These are phyloP conservation scores for Pyrrhoderma lamaoense DNA, from an alignment of 1,284 basidiomycete species.

Conservation along the genomic window DNA sequence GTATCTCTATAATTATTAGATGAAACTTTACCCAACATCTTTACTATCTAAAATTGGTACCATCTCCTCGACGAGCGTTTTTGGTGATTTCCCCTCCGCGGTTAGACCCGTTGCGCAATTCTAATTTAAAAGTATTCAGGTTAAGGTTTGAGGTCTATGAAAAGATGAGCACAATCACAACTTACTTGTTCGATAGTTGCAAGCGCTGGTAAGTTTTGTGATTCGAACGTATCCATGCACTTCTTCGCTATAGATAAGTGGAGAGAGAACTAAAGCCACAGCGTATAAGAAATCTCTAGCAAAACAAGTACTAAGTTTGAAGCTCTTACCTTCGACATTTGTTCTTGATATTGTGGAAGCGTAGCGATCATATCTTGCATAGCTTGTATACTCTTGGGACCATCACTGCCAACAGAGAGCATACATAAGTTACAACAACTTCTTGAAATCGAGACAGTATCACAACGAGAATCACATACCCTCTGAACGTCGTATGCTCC, in stretches of 20 bases:
- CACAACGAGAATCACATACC: constrained; percentile 37
- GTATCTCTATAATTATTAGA: background rate
- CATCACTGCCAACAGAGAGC: constrained; percentile 40
- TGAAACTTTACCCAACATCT: constrained; percentile 59
- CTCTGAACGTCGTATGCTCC: constrained; percentile 88
- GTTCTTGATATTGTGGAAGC: constrained; percentile 92
- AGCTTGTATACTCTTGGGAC: constrained; percentile 87
- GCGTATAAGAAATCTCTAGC: too few relatives aligned
- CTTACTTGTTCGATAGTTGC: constrained; percentile 90
- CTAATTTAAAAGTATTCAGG: constrained; percentile 32
- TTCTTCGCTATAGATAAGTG: constrained; percentile 98
- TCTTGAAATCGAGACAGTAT: background rate
- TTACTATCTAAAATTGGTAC: constrained; percentile 89
- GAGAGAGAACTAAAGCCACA: constrained; percentile 86
- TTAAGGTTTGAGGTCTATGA: background rate
- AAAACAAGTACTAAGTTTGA: too few relatives aligned
- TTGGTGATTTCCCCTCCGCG: constrained; percentile 84
- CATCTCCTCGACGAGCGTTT: constrained; percentile 96
- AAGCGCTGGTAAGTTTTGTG: constrained; percentile 76
- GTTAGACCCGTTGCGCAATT: constrained; percentile 89
- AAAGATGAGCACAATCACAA: background rate
- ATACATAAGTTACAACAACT: constrained; percentile 2
- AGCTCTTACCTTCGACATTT: constrained; percentile 77
- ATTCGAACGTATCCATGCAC: constrained; percentile 92
- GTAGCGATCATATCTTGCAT: constrained; percentile 99